These are phyloP conservation scores for Collybia sordida DNA, from an alignment of 768 basidiomycete genomes.

Conservation along the genomic window DNA sequence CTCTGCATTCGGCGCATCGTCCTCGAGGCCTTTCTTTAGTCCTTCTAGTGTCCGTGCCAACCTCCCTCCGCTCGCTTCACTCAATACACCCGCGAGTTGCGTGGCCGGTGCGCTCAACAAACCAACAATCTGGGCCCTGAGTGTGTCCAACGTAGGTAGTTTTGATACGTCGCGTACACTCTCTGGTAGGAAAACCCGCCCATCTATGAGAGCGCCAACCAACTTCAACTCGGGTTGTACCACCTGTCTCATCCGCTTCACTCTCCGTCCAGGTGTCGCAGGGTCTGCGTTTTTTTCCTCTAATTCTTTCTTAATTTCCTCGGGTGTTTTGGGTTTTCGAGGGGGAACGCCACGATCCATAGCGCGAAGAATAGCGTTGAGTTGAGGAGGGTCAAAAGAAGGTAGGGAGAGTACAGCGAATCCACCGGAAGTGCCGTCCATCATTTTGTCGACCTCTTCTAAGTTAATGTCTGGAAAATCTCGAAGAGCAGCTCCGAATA, in stretches of 20 bases:
- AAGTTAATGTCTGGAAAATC: slow-evolving; percentile 54
- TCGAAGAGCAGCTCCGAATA: slow-evolving; percentile 77
- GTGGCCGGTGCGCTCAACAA: slow-evolving; percentile 73
- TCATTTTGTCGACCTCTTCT: slow-evolving; percentile 48
- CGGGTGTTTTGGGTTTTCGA: slow-evolving; percentile 50
- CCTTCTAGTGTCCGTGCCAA: slow-evolving; percentile 76
- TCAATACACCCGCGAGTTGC: slow-evolving; percentile 70
- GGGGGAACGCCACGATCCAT: slow-evolving; percentile 67
- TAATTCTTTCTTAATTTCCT: slow-evolving; percentile 46
- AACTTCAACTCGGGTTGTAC: slow-evolving; percentile 68
- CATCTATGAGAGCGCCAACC: slow-evolving; percentile 80
- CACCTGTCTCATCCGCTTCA: slow-evolving; percentile 55
- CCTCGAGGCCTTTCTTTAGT: slow-evolving; percentile 48
- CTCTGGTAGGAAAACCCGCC: slow-evolving; percentile 59
- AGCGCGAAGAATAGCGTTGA: slow-evolving; percentile 63
- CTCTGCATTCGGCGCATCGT: slow-evolving; percentile 15
- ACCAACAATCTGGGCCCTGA: slow-evolving; percentile 84
- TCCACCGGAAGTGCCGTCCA: slow-evolving; percentile 55
- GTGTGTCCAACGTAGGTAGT: slow-evolving; percentile 74
- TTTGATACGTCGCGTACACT: slow-evolving; percentile 64
- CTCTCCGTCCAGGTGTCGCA: slow-evolving; percentile 66
- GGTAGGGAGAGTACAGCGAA: slow-evolving; percentile 68
- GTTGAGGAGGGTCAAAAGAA: slow-evolving; percentile 68
- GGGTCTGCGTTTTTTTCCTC: slow-evolving; percentile 63
- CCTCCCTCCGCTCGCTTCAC: slow-evolving; percentile 66